Percentiles rank a stretch among this genome's conserved stretches.
These are phyloP conservation scores for Jacaranda copaia DNA, from an alignment of 257 asterid species.

Conservation along the genomic window DNA sequence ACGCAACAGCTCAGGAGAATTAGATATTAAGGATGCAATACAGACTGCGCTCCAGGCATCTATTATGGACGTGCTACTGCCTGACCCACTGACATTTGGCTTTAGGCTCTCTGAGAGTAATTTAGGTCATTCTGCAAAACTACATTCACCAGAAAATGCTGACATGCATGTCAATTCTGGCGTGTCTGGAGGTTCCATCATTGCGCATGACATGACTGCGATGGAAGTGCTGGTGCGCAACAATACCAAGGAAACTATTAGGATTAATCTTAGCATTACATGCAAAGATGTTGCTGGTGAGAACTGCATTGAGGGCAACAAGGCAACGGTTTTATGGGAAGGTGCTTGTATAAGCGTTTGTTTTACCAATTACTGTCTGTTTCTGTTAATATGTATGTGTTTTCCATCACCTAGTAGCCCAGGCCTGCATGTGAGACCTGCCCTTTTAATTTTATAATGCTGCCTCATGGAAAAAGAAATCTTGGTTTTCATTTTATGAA, in stretches of 20 bases:
- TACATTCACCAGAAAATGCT: slow-evolving; percentile 44
- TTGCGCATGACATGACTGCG: slow-evolving; percentile 81
- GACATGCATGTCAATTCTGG: slow-evolving; percentile 36
- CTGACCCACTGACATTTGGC: slow-evolving; percentile 98
- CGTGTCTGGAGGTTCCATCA: slow-evolving; percentile 50
- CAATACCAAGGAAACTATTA: slow-evolving; percentile 82
- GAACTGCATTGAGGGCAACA: slow-evolving; percentile 90
- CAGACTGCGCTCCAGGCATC: slow-evolving; percentile 95
- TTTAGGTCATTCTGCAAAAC: slow-evolving; percentile 33
- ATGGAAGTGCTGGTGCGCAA: slow-evolving; percentile 96
- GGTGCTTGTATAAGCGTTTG: slow-evolving; percentile 54
- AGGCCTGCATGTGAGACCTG: not conserved
- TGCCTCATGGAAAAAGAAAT: not conserved
- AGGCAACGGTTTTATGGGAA: slow-evolving; percentile 97
- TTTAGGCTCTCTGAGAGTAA: slow-evolving; percentile 71
- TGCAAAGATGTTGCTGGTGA: slow-evolving; percentile 99
- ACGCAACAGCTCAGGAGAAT: slow-evolving; percentile 95
- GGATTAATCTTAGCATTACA: slow-evolving; percentile 71
- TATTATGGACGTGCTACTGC: slow-evolving; percentile 92
- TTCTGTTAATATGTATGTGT: not conserved
- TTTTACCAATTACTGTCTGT: slow-evolving; percentile 6
- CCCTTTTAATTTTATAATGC: not conserved
- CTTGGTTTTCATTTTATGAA: slow-evolving; percentile 15
- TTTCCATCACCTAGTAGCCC: slow-evolving; percentile 16
- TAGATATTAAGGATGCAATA: slow-evolving; percentile 90